Evolutionary conservation across 352 stramenopile species (phyloP), one percentile per base, ranked within the genome.

Genomic region (Thraustotheca clavata): DNA sequence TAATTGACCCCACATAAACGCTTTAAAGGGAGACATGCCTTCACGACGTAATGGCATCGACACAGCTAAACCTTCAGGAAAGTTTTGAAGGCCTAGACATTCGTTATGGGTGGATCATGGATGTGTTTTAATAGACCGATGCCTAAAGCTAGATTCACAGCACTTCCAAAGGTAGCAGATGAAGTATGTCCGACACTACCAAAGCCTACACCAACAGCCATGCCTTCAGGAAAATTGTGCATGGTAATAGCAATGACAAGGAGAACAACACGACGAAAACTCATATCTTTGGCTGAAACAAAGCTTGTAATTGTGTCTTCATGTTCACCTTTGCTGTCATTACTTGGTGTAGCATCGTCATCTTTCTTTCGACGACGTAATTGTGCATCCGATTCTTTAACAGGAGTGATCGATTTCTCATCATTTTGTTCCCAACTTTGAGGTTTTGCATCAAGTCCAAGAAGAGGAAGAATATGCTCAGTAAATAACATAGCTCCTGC

Each of bases 181-280:
- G 69, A 40, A 55, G 76, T 90, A 47, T 91, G 77, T 0, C 80
- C 87, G 38, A 91, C 69, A 60, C 83, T 92, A 26, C 86, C 88
- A 66, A 96, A 96, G n/a, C 85, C 88, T 35, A 96, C 88, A 16
- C 88, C 88, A 16, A 95, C 87, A 0, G 88, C 88, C 77, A 96
- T 90, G 27, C 86, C 88, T 63, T 96, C 88, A 0, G 88, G 88
- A 16, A 96, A 74, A 71, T 96, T 96, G 71, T 96, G 88, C 41
- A 96, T 68, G 35, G 88, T 96, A 47, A 96, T 93, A 33, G 87
- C 87, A 48, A 96, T 90, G 41, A 96, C 87, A 9, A 96, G 69
- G 39, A 96, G 67, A 32, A 95, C 38, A 6, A 96, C 80, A 7
- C 86, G 81, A 8, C 86, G 83, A 62, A 76, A 94, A 63, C 82